Evolutionary conservation across 106 monocot species (phyloP).

Genomic region (Allium cepa): DNA sequence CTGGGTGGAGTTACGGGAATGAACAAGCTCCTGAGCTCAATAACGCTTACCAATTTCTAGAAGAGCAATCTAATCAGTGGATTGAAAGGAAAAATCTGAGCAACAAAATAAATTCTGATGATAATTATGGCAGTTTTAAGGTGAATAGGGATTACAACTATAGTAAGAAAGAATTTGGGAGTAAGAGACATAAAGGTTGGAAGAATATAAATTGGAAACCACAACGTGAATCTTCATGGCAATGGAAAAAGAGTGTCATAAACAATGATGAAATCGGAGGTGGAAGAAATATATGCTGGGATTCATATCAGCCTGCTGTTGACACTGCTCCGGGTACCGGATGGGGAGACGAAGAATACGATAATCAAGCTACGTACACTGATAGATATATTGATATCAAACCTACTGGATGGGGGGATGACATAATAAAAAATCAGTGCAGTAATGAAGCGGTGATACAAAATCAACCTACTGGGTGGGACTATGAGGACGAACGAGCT

Average conservation of each 20-base stretch:
- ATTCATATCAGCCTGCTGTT: too few relatives aligned
- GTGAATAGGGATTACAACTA: background rate
- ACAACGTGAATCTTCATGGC: too few relatives aligned
- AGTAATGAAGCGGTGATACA: background rate
- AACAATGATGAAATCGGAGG: too few relatives aligned
- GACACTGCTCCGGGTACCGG: too few relatives aligned
- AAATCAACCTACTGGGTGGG: constrained; percentile 6
- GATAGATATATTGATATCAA: background rate
- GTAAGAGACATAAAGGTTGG: background rate
- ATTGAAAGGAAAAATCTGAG: background rate
- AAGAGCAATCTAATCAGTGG: background rate
- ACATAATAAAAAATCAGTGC: background rate
- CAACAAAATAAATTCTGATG: background rate
- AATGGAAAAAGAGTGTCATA: too few relatives aligned
- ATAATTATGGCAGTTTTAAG: background rate
- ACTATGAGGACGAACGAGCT: background rate
- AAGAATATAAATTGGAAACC: background rate
- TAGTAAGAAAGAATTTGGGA: background rate
- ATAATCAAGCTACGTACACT: background rate
- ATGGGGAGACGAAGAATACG: constrained; percentile 10
- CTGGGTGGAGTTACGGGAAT: background rate
- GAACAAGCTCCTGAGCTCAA: background rate
- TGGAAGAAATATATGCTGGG: too few relatives aligned
- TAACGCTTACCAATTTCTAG: background rate
- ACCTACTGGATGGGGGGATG: constrained; percentile 8